Conservation (phyloP, 2,329 filamentous ascomycete species). For the Drechslerella coelobrocha region DNA sequence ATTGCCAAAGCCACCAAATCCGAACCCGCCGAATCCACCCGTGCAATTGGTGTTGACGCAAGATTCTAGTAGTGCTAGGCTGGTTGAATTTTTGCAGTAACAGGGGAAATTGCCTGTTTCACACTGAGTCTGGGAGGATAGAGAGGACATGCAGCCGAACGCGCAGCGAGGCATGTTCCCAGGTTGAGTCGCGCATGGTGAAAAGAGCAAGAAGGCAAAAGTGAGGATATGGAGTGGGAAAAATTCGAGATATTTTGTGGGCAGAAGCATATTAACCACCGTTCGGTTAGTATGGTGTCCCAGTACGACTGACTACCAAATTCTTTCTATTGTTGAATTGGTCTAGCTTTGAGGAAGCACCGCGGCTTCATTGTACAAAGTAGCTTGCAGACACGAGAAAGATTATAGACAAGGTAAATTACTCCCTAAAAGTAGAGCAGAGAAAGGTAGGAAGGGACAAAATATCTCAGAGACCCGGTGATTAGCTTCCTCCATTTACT, state of each 20-base stretch:
- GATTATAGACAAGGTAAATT: no score
- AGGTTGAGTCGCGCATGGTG: slow-evolving; percentile 11
- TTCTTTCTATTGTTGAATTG: no score
- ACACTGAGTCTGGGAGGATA: slow-evolving; percentile 20
- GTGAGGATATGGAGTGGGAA: background rate
- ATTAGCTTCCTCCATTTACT: no score
- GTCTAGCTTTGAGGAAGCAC: no score
- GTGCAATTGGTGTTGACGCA: slow-evolving; percentile 28
- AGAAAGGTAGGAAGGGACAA: no score
- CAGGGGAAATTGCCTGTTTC: slow-evolving; percentile 31
- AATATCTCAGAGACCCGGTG: no score
- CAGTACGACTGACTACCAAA: background rate
- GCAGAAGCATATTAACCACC: background rate
- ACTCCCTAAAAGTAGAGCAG: no score
- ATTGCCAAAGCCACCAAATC: slow-evolving; percentile 10
- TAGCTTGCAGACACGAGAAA: no score
- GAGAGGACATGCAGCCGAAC: slow-evolving; percentile 30
- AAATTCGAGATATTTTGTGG: background rate
- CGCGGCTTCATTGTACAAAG: no score
- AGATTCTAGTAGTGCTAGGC: slow-evolving; percentile 14
- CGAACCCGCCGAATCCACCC: slow-evolving; percentile 16
- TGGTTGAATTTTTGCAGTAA: slow-evolving; percentile 40
- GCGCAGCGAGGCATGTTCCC: slow-evolving; percentile 23
- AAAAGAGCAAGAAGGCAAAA: background rate
- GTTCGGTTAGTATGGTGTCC: background rate